Conservation (phyloP, 78 protist genomes). For the Dictyostelium firmibasis region DNA sequence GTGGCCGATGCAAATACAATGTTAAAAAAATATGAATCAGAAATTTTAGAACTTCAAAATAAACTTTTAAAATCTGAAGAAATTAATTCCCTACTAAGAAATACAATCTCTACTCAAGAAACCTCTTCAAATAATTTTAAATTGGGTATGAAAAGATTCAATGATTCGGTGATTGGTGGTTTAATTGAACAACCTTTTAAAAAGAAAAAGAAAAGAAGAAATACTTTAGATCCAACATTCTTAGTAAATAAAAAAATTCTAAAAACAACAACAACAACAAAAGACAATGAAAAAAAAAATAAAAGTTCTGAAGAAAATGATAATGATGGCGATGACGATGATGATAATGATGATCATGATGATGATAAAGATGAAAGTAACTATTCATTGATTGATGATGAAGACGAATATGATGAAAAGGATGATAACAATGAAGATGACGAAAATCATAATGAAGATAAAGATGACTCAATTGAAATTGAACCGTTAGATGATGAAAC, state of each 20-base stretch:
- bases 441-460: neutral
- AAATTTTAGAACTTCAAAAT: neutral
- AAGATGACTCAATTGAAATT: neutral
- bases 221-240: slow-evolving; percentile 3
- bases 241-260: neutral
- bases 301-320: neutral
- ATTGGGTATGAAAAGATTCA: neutral
- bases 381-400: neutral
- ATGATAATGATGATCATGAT: neutral
- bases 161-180: neutral
- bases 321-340: neutral
- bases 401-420: neutral
- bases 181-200: neutral
- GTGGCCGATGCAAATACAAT: slow-evolving; percentile 35
- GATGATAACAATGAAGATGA: neutral
- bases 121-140: neutral
- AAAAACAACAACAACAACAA: neutral
- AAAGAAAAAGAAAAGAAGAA: neutral
- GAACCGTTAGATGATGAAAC: neutral
- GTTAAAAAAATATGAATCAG: neutral
- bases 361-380: neutral
- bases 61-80: neutral
- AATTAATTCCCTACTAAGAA: neutral
- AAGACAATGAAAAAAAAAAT: neutral
- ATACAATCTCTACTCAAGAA: neutral